phyloP scores from a whole-genome alignment of 139 green algal species.

The Eudorina sp. region DNA sequence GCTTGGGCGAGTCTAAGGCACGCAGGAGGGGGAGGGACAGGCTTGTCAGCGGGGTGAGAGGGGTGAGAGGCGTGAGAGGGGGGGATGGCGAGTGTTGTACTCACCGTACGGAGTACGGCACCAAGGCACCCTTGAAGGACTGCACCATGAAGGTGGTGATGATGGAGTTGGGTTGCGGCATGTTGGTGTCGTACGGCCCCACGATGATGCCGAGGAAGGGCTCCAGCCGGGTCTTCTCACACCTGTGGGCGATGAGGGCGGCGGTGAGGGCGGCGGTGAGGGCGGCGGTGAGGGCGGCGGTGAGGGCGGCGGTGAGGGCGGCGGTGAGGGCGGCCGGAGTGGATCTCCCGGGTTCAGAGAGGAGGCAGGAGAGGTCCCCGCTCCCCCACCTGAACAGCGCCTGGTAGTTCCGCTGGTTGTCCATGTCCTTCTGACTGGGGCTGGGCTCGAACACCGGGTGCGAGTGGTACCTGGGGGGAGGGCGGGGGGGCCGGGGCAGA shows the following conservation, averaged over 20 bases:
- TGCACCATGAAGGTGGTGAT: constrained; percentile 63
- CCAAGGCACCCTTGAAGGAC: constrained; percentile 25
- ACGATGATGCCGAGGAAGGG: constrained; percentile 89
- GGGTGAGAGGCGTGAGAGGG: too few species aligned
- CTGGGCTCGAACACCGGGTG: constrained; percentile 86
- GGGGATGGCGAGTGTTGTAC: too few species aligned
- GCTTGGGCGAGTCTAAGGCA: too few species aligned
- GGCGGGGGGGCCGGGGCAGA: not conserved
- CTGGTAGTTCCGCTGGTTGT: constrained; percentile 88
- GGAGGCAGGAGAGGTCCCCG: too few species aligned
- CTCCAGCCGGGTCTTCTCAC: constrained; percentile 61
- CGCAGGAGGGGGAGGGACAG: too few species aligned
- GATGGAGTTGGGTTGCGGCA: constrained; percentile 64
- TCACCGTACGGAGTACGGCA: constrained; percentile 51
- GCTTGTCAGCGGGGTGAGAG: too few species aligned
- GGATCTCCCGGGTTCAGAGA: too few species aligned
- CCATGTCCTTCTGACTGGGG: constrained; percentile 73
- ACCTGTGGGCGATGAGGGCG: too few species aligned
- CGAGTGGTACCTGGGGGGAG: constrained; percentile 78
- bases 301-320: too few species aligned
- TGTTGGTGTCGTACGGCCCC: constrained; percentile 80
- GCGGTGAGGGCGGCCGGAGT: too few species aligned
- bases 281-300: too few species aligned
- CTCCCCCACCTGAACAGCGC: constrained; percentile 78
- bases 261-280: too few species aligned